Evolutionary conservation across 2,329 filamentous ascomycete genomes (phyloP).

Genomic region (Pseudocercospora pini-densiflorae): DNA sequence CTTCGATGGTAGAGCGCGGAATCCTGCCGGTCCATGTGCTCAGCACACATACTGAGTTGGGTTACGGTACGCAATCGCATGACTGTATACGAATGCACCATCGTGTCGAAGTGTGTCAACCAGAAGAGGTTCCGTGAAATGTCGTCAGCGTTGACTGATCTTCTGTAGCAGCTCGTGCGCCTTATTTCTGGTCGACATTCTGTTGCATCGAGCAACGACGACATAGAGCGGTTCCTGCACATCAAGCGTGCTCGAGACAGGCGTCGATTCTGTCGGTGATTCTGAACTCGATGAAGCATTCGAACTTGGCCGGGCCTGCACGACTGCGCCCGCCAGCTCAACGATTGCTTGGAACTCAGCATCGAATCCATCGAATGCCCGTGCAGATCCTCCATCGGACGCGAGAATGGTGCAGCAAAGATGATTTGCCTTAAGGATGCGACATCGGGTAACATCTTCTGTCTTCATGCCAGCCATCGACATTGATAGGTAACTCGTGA

Average conservation of each 20-base stretch:
- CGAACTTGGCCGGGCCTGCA: conserved; percentile 22
- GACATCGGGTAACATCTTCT: conserved; percentile 35
- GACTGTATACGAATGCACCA: neutral
- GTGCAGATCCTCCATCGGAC: conserved; percentile 24
- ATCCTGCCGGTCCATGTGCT: conserved; percentile 11
- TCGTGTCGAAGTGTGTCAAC: neutral
- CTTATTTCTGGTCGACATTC: conserved; percentile 21
- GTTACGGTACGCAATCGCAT: neutral
- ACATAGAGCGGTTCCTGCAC: conserved; percentile 34
- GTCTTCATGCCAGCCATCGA: conserved; percentile 34
- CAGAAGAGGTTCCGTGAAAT: neutral
- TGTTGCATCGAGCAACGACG: conserved; percentile 32
- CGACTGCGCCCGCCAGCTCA: conserved; percentile 35
- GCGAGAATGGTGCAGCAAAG: conserved; percentile 39
- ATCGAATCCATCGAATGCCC: conserved; percentile 30
- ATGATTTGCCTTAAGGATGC: conserved; percentile 41
- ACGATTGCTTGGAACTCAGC: conserved; percentile 38
- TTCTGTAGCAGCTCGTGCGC: conserved; percentile 27
- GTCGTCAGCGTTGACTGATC: conserved; percentile 10
- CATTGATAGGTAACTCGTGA: conserved; percentile 35
- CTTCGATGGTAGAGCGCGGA: conserved; percentile 1
- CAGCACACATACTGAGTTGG: conserved; percentile 10
- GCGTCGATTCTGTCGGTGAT: conserved; percentile 15
- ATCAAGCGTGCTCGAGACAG: conserved; percentile 27
- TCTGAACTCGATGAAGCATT: conserved; percentile 17